phyloP scores from a whole-genome alignment of 176 grass and related monocot genomes.

The Canna indica region DNA sequence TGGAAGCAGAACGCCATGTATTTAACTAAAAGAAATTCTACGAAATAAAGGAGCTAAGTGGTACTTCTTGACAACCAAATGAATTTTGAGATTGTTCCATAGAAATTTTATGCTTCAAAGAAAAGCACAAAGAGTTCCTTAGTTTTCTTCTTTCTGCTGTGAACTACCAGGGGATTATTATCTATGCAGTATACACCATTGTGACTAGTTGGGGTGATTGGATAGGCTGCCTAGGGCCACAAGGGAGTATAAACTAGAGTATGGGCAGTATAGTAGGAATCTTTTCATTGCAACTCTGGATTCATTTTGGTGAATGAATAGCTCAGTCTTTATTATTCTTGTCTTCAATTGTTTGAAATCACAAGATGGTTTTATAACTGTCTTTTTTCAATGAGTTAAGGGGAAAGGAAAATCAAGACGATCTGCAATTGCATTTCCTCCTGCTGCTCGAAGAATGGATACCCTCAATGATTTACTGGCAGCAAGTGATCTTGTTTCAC shows the following conservation, averaged over 20 bases:
- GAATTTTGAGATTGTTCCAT: too few species aligned
- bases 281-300: too few species aligned
- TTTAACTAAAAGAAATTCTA: neutral
- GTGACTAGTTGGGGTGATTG: too few species aligned
- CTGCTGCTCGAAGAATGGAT: slow-evolving; percentile 90
- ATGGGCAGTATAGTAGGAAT: too few species aligned
- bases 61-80: neutral
- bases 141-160: neutral
- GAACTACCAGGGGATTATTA: neutral
- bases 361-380: neutral
- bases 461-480: slow-evolving; percentile 85
- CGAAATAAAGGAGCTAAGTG: neutral
- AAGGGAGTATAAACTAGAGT: too few species aligned
- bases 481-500: slow-evolving; percentile 85
- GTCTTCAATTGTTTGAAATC: neutral
- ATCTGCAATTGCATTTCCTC: slow-evolving; percentile 66
- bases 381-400: slow-evolving; percentile 18
- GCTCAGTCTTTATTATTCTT: too few species aligned
- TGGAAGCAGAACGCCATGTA: too few species aligned
- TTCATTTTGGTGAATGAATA: too few species aligned
- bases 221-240: too few species aligned
- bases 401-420: slow-evolving; percentile 43
- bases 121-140: neutral
- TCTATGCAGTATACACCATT: neutral
- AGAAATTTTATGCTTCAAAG: neutral